Conservation (phyloP, 225 moss, liverwort and hornwort genomes). For the Marchantia polymorpha region DNA sequence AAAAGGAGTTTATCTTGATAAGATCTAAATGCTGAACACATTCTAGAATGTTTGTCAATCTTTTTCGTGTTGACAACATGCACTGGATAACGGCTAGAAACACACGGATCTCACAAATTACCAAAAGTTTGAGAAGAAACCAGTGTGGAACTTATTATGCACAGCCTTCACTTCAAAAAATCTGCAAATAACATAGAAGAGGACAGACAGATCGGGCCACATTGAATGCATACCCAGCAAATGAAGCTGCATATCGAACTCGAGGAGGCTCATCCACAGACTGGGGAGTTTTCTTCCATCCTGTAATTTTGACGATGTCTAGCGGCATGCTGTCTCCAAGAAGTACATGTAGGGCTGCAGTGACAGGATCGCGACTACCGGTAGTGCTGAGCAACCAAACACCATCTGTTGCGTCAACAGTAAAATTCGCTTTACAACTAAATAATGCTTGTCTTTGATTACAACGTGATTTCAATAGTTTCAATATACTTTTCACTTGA, state of each 20-base stretch:
- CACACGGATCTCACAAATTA: no score
- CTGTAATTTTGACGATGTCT: slow-evolving; percentile 75
- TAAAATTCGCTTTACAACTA: slow-evolving; percentile 2
- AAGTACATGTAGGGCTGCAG: slow-evolving; percentile 80
- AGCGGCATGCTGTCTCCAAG: slow-evolving; percentile 89
- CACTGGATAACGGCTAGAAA: no score
- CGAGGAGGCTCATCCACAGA: slow-evolving; percentile 55
- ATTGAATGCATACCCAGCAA: slow-evolving; percentile 65
- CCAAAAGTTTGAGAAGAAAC: no score
- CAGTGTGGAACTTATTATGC: no score
- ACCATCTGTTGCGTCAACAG: slow-evolving; percentile 20
- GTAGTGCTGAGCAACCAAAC: slow-evolving; percentile 63
- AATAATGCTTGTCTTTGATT: background rate
- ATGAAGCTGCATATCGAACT: slow-evolving; percentile 92
- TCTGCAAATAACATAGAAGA: no score
- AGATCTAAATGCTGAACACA: no score
- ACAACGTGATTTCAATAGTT: background rate
- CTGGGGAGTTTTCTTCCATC: slow-evolving; percentile 59
- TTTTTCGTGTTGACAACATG: no score
- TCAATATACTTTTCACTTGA: no score
- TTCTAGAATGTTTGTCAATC: no score
- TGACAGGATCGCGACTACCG: slow-evolving; percentile 71
- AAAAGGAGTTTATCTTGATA: no score
- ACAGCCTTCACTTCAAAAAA: no score
- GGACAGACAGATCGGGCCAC: no score